A percentile compares a stretch with the other conserved stretches of the same genome.
phyloP scores from a whole-genome alignment of 305 asterid species.

The Plantago lanceolata region DNA sequence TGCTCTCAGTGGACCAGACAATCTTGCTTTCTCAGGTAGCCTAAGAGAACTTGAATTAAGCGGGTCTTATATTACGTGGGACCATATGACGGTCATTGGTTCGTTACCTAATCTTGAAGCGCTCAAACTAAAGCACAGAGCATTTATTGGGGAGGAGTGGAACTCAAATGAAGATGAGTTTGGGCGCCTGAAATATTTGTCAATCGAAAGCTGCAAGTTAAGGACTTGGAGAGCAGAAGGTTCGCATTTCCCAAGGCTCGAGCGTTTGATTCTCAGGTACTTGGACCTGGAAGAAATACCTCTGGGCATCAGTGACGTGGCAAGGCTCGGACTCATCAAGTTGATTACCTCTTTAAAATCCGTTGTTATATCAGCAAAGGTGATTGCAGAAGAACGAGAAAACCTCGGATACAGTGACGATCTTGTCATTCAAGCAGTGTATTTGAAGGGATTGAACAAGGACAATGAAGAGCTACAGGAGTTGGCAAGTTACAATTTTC shows the following conservation, averaged over 20 bases:
- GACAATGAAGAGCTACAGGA: too few relatives aligned
- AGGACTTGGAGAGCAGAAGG: neutral
- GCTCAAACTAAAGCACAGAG: slow-evolving; percentile 17
- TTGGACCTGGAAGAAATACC: neutral
- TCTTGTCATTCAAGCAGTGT: too few relatives aligned
- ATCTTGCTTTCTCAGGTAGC: slow-evolving; percentile 5
- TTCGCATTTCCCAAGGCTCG: neutral
- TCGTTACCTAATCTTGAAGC: slow-evolving; percentile 24
- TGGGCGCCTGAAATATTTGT: slow-evolving; percentile 15
- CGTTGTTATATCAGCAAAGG: neutral
- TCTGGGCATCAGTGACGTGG: neutral
- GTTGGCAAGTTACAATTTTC: too few relatives aligned
- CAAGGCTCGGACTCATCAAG: neutral
- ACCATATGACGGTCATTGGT: slow-evolving; percentile 8
- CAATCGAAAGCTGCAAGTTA: neutral
- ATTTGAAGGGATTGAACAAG: too few relatives aligned
- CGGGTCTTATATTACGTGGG: neutral
- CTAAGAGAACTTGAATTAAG: slow-evolving; percentile 16
- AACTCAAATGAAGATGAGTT: slow-evolving; percentile 22
- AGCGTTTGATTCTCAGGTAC: neutral
- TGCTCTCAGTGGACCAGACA: neutral
- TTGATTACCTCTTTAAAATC: neutral
- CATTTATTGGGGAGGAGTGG: slow-evolving; percentile 18
- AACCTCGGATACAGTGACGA: too few relatives aligned
- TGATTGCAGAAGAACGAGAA: neutral